Evolutionary conservation across 331 rosid species (phyloP), one percentile per base, ranked within the genome.

Genomic region (Quercus lobata): DNA sequence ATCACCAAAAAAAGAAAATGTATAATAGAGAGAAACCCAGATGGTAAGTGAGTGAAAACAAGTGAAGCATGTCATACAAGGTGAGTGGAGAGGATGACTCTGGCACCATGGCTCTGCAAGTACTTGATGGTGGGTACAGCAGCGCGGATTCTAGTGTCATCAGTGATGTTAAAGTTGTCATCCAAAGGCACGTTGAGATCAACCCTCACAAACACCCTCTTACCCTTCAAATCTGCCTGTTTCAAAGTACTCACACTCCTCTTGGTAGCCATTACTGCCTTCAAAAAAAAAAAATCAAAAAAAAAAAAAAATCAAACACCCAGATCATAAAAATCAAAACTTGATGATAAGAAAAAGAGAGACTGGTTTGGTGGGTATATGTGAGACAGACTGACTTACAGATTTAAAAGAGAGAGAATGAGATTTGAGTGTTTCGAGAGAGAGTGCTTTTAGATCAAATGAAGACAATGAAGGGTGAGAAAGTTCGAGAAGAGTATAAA

Each of bases 131-230:
- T 94, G 25, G 97, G 98, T 2, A 92, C 89, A 57, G 97, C 97
- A 41, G 97, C 97, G 62, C 98, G 92, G 76, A 94, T 2, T 82
- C 98, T 91, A 29, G 96, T 94, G 58, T 94, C 98, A 81, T 94
- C 98, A 32, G 98, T 94, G 89, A 94, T 94, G 4, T 85, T 90
- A 12, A 14, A 66, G 91, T 85, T 86, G 29, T 92, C 98, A 81
- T 92, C 97, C 91, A 94, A 87, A 71, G 98, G 98, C 74, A 94
- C 97, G 52, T 94, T 94, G 49, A 94, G 95, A 92, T 94, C 98
- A 56, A 85, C 98, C 80, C 98, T 92, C 22, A 91, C 93, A 9
- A 94, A 91, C 72, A 94, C 98, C 74, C 87, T 88, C 86, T 94
- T 94, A 57, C 94, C 94, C 80, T 89, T 88, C 90, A 94, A 85